phyloP scores from a whole-genome alignment of 345 rosid species.

The Citrus australasica region DNA sequence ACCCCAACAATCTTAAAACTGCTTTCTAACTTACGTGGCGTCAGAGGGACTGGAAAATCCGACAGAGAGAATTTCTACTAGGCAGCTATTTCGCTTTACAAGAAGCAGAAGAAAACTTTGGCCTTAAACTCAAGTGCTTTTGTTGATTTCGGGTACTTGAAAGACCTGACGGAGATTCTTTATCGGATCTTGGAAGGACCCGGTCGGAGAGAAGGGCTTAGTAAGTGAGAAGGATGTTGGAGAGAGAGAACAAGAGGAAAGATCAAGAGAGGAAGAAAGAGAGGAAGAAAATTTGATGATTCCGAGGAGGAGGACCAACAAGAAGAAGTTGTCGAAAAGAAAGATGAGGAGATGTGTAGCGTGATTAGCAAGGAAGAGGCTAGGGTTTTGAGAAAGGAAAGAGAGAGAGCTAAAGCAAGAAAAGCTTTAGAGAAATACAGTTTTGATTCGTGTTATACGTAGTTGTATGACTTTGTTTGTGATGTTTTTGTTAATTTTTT shows the following conservation, averaged over 20 bases:
- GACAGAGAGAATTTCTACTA: no score
- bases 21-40: no score
- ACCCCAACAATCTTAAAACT: no score
- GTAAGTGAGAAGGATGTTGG: no score
- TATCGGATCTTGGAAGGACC: conserved; percentile 8
- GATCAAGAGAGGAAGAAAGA: no score
- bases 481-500: neutral
- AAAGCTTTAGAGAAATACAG: neutral
- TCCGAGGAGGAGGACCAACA: no score
- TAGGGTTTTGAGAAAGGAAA: conserved; percentile 1
- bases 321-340: no score
- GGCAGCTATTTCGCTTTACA: no score
- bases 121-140: conserved; percentile 9
- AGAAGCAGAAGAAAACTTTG: no score
- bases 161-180: conserved; percentile 26
- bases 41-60: no score
- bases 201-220: neutral
- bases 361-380: conserved; percentile 2
- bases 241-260: no score
- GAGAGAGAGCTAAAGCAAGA: neutral
- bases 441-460: neutral
- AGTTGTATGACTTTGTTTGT: neutral
- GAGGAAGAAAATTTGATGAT: no score
- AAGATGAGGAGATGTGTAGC: neutral
- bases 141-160: conserved; percentile 21